phyloP scores from a whole-genome alignment of 2,329 filamentous ascomycete genomes.

The Emmonsiellopsis sp. region DNA sequence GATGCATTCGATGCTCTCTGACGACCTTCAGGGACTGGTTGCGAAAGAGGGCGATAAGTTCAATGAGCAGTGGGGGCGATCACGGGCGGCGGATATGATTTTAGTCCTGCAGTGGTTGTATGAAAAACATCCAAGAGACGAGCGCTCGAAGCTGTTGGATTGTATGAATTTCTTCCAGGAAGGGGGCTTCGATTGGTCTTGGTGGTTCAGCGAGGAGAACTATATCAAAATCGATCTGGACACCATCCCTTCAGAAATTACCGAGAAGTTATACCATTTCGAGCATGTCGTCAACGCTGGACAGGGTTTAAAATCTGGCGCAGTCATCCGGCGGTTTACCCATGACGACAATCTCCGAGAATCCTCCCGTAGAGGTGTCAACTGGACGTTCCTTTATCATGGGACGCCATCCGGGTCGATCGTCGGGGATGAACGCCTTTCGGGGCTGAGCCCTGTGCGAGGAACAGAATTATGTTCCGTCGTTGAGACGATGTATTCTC shows the following conservation, averaged over 20 bases:
- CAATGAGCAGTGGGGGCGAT: conserved; percentile 32
- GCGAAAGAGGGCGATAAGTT: conserved; percentile 37
- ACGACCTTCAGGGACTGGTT: conserved; percentile 45
- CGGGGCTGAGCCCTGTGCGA: conserved; percentile 34
- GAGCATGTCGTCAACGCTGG: conserved; percentile 42
- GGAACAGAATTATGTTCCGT: conserved; percentile 45
- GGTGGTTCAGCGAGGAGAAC: conserved; percentile 29
- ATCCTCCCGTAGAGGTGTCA: conserved; percentile 34
- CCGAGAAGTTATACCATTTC: conserved; percentile 28
- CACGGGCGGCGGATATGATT: conserved; percentile 37
- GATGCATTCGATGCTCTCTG: conserved; percentile 46
- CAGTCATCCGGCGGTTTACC: conserved; percentile 38
- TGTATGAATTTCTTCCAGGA: conserved; percentile 36
- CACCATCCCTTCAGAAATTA: conserved; percentile 22
- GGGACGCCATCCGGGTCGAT: conserved; percentile 40
- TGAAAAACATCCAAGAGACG: conserved; percentile 34
- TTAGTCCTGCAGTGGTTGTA: conserved; percentile 42
- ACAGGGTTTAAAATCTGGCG: conserved; percentile 39
- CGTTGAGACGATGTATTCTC: conserved; percentile 45
- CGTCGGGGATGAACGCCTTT: conserved; percentile 42
- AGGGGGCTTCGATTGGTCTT: conserved; percentile 32
- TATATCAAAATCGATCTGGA: conserved; percentile 31
- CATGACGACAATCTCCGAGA: conserved; percentile 35
- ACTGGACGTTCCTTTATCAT: conserved; percentile 43
- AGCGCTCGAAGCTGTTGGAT: conserved; percentile 28